These are phyloP conservation scores for Tothia fuscella DNA, from an alignment of 2,329 filamentous ascomycete genomes.

Conservation along the genomic window DNA sequence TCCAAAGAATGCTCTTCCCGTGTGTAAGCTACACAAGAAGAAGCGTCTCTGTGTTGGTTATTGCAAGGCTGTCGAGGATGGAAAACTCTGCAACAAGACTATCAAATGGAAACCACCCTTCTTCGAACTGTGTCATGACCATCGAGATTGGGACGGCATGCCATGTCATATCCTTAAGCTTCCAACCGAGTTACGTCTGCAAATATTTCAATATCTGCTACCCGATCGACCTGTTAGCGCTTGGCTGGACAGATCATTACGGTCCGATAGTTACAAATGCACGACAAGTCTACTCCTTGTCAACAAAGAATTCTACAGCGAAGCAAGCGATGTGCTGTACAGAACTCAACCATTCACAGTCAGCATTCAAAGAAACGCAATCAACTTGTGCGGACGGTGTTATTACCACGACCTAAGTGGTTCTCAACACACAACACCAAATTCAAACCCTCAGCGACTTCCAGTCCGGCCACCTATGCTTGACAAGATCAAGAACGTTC, in stretches of 20 bases:
- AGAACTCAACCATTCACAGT: constrained; percentile 6
- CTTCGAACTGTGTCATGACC: constrained; percentile 4
- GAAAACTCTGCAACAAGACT: background rate
- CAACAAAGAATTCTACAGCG: constrained; percentile 4
- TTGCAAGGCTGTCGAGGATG: background rate
- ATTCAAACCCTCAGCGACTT: background rate
- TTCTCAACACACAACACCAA: background rate
- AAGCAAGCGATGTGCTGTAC: constrained; percentile 6
- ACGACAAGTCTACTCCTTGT: constrained; percentile 3
- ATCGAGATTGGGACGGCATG: background rate
- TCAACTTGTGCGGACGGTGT: constrained; percentile 3
- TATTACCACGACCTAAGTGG: constrained; percentile 1
- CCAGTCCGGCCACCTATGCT: constrained; percentile 7
- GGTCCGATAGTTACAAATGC: constrained; percentile 3
- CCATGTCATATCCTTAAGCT: constrained; percentile 5
- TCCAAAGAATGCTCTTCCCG: background rate
- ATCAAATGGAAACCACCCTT: constrained; percentile 5
- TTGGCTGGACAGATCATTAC: constrained; percentile 4
- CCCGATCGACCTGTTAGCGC: constrained; percentile 5
- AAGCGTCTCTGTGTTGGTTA: background rate
- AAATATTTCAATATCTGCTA: constrained; percentile 9
- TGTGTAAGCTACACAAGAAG: constrained; percentile 5
- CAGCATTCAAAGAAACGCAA: background rate
- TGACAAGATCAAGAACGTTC: constrained; percentile 1
- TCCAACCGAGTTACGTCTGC: constrained; percentile 2